Evolutionary conservation across 305 asterid species (phyloP).

Genomic region (Ajuga reptans): DNA sequence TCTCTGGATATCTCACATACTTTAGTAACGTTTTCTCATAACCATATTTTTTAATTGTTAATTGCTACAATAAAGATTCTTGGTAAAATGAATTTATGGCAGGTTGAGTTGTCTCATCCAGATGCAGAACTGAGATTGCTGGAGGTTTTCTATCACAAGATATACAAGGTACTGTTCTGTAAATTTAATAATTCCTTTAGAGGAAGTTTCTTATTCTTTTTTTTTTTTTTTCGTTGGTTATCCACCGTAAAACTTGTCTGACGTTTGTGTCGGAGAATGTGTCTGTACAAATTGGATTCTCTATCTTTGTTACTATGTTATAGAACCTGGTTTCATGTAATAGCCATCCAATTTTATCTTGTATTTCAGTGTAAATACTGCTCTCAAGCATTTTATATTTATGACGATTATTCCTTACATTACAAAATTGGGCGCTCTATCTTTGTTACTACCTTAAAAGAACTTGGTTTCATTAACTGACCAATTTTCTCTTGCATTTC

Average conservation of each 20-base stretch:
- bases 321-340: constrained; percentile 5
- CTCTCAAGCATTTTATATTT: neutral
- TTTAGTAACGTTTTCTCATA: neutral
- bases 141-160: constrained; percentile 65
- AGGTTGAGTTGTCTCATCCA: constrained; percentile 68
- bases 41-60: neutral
- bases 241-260: neutral
- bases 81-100: constrained; percentile 15
- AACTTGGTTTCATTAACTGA: neutral
- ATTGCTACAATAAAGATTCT: neutral
- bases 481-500: constrained; percentile 2
- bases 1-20: neutral
- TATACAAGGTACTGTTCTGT: constrained; percentile 41
- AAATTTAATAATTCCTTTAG: neutral
- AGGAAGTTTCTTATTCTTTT: too few relatives aligned
- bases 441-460: neutral
- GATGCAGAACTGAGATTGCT: constrained; percentile 63
- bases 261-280: neutral
- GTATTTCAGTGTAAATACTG: neutral
- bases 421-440: neutral
- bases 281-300: neutral
- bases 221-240: neutral
- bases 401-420: neutral
- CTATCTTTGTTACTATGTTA: neutral
- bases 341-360: neutral